Evolutionary conservation across 768 basidiomycete genomes (phyloP).

Genomic region (Amanita jacksonii): DNA sequence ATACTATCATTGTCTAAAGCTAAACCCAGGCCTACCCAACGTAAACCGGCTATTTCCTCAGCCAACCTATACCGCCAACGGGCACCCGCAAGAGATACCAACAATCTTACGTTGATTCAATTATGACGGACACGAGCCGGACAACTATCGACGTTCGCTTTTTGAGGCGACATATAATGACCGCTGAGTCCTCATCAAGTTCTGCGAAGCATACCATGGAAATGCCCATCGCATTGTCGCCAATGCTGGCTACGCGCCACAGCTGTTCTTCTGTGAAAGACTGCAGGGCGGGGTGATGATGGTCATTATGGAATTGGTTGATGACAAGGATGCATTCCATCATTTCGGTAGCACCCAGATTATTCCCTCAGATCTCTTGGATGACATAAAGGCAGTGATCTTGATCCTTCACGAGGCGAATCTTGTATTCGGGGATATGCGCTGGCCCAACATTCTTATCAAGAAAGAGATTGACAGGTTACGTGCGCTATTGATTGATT

Average conservation of each 20-base stretch:
- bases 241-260: too few species aligned
- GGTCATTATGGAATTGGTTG: too few species aligned
- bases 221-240: too few species aligned
- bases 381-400: constrained; percentile 3
- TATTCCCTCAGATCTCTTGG: constrained; percentile 1
- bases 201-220: too few species aligned
- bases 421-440: too few species aligned
- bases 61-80: constrained; percentile 4
- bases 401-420: constrained; percentile 7
- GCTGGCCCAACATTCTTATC: constrained; percentile 12
- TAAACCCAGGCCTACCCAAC: constrained; percentile 1
- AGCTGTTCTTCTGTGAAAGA: too few species aligned
- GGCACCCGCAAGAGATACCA: background rate
- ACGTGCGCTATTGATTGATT: too few species aligned
- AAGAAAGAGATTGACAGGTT: constrained; percentile 7
- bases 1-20: constrained; percentile 1
- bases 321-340: too few species aligned
- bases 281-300: too few species aligned
- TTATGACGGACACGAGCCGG: background rate
- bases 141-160: constrained; percentile 3
- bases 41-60: constrained; percentile 4
- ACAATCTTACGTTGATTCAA: background rate
- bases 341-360: too few species aligned
- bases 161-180: constrained; percentile 1
- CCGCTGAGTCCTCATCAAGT: too few species aligned